Conservation (phyloP, 2,329 filamentous ascomycete species). For the Fusarium penzigii region DNA sequence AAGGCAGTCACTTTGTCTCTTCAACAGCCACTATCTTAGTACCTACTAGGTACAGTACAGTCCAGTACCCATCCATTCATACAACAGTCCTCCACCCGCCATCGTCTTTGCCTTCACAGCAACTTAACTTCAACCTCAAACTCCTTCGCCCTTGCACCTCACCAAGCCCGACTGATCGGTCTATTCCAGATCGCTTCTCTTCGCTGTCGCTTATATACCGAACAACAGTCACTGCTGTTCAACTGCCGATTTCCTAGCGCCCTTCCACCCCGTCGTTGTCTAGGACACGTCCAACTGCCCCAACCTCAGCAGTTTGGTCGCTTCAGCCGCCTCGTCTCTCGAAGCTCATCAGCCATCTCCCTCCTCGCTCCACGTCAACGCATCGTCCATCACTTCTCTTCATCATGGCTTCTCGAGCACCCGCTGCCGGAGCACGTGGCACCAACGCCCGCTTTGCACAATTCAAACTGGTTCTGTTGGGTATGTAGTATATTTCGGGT, state of each 20-base stretch:
- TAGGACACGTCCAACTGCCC: slow-evolving; percentile 29
- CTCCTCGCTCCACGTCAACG: slow-evolving; percentile 19
- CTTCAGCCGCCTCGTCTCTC: slow-evolving; percentile 18
- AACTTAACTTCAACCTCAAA: slow-evolving; percentile 25
- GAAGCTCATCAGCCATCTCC: slow-evolving; percentile 15
- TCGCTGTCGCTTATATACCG: slow-evolving; percentile 4
- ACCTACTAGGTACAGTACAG: too few relatives aligned
- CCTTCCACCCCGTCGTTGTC: slow-evolving; percentile 21
- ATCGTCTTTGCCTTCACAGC: slow-evolving; percentile 12
- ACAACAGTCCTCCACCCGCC: slow-evolving; percentile 23
- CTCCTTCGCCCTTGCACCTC: slow-evolving; percentile 5
- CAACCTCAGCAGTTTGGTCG: slow-evolving; percentile 27
- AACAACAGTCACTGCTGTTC: neutral
- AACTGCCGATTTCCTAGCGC: slow-evolving; percentile 11
- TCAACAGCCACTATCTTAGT: slow-evolving; percentile 1
- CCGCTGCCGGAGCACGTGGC: slow-evolving; percentile 59
- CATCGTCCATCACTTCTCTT: slow-evolving; percentile 22
- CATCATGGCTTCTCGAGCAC: slow-evolving; percentile 83
- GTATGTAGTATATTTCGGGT: slow-evolving; percentile 54
- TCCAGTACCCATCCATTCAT: slow-evolving; percentile 19
- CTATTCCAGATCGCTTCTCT: slow-evolving; percentile 9
- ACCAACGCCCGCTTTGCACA: slow-evolving; percentile 89
- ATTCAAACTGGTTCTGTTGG: slow-evolving; percentile 97
- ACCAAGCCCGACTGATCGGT: neutral
- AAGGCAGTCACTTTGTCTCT: slow-evolving; percentile 24